Percentiles rank a stretch among this genome's conserved stretches.
Conservation (phyloP, 352 stramenopile genomes). For the Phytopythium aichiense region DNA sequence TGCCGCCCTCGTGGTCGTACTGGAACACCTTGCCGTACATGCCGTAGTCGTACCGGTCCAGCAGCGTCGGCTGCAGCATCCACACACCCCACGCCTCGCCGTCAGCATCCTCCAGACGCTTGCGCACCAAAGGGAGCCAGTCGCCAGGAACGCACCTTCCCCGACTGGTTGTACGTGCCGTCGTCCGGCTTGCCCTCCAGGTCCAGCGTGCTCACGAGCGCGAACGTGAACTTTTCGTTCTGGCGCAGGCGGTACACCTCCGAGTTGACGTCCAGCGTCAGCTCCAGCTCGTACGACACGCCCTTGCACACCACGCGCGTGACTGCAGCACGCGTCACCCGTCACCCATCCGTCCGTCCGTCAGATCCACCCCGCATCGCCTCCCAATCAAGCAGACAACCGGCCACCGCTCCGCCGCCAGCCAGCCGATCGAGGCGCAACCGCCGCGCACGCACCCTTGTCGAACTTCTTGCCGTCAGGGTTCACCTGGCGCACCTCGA, state of each 20-base stretch:
- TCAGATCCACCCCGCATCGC: constrained; percentile 6
- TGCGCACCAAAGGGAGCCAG: background rate
- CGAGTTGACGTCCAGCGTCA: constrained; percentile 97
- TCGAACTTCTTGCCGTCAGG: constrained; percentile 98
- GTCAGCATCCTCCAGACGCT: background rate
- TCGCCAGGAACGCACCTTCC: constrained; percentile 47
- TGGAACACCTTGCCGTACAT: constrained; percentile 99
- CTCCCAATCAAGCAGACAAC: background rate
- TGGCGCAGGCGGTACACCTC: constrained; percentile 95
- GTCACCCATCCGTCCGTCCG: background rate
- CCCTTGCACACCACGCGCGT: constrained; percentile 95
- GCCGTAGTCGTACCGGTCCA: constrained; percentile 98
- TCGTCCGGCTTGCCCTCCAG: constrained; percentile 96
- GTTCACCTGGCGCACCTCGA: constrained; percentile 96
- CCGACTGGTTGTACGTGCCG: constrained; percentile 90
- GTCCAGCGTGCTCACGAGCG: constrained; percentile 95
- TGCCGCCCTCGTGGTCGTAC: constrained; percentile 94
- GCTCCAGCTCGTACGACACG: constrained; percentile 97
- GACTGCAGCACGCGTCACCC: constrained; percentile 41
- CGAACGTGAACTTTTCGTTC: constrained; percentile 96
- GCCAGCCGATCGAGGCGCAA: background rate
- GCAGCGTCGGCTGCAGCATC: constrained; percentile 71
- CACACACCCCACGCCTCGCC: background rate
- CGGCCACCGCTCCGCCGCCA: background rate
- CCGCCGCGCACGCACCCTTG: constrained; percentile 55